Evolutionary conservation across 2,329 filamentous ascomycete species (phyloP).

Genomic region (Fusarium mangiferae): DNA sequence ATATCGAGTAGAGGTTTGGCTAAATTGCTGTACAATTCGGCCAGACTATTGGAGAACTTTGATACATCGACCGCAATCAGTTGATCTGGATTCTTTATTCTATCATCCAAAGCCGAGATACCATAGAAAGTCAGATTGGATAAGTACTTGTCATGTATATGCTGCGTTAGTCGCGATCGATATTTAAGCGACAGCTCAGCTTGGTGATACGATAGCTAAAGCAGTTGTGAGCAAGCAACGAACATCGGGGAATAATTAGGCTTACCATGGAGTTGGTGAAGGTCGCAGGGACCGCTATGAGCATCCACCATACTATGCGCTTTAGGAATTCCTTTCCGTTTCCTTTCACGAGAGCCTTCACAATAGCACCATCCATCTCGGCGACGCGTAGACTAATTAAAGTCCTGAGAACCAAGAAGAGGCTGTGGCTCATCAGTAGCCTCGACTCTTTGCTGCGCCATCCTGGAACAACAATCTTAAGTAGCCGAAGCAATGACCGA

Average conservation of each 20-base stretch:
- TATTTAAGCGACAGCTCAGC: slow-evolving; percentile 94
- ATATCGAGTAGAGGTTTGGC: slow-evolving; percentile 96
- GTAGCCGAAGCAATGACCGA: slow-evolving; percentile 77
- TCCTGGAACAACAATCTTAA: slow-evolving; percentile 89
- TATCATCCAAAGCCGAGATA: slow-evolving; percentile 91
- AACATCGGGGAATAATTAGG: background rate
- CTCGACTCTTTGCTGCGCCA: slow-evolving; percentile 90
- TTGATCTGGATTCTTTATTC: slow-evolving; percentile 98
- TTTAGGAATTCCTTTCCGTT: slow-evolving; percentile 90
- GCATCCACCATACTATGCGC: slow-evolving; percentile 97
- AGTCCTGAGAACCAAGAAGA: slow-evolving; percentile 91
- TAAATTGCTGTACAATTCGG: slow-evolving; percentile 94
- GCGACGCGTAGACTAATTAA: slow-evolving; percentile 96
- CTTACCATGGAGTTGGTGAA: slow-evolving; percentile 98
- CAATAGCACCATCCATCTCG: slow-evolving; percentile 91
- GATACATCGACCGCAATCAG: slow-evolving; percentile 96
- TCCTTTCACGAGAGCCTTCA: slow-evolving; percentile 91
- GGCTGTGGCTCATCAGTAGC: slow-evolving; percentile 87
- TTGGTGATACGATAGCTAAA: slow-evolving; percentile 94
- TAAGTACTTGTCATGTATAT: slow-evolving; percentile 95
- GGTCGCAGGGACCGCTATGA: slow-evolving; percentile 93
- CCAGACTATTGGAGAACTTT: slow-evolving; percentile 94
- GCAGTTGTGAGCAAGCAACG: slow-evolving; percentile 9
- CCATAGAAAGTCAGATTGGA: slow-evolving; percentile 99
- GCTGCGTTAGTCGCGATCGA: slow-evolving; percentile 89